These are phyloP conservation scores for Beauveria pseudobassiana DNA, from an alignment of 2,329 filamentous ascomycete genomes.

Conservation along the genomic window DNA sequence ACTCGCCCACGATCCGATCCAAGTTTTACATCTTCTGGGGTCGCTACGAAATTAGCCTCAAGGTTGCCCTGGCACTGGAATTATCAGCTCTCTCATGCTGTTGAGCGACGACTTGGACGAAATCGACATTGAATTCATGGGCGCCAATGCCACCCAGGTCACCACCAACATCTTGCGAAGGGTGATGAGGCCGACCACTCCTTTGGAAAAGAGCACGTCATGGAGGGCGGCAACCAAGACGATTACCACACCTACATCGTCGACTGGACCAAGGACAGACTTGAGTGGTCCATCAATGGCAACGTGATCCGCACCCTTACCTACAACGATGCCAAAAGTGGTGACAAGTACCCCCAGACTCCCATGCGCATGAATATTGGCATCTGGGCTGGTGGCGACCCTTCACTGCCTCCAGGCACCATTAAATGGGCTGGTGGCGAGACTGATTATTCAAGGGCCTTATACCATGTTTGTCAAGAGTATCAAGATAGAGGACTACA, in stretches of 20 bases:
- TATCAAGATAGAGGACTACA: conserved; percentile 47
- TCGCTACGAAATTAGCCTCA: conserved; percentile 68
- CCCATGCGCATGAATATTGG: conserved; percentile 64
- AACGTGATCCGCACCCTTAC: conserved; percentile 55
- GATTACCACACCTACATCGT: conserved; percentile 71
- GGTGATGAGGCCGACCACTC: conserved; percentile 54
- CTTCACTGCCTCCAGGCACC: conserved; percentile 45
- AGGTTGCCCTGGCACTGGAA: conserved; percentile 67
- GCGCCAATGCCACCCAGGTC: conserved; percentile 53
- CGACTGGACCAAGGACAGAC: conserved; percentile 59
- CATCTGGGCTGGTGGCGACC: conserved; percentile 58
- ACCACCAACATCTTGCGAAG: conserved; percentile 75
- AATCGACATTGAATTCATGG: conserved; percentile 80
- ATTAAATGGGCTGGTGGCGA: conserved; percentile 63
- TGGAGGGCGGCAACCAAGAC: conserved; percentile 43
- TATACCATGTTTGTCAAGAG: conserved; percentile 70
- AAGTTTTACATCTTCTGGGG: conserved; percentile 85
- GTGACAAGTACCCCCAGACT: conserved; percentile 64
- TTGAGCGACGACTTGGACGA: conserved; percentile 80
- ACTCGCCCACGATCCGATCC: conserved; percentile 72
- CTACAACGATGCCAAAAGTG: conserved; percentile 53
- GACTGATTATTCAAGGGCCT: conserved; percentile 60
- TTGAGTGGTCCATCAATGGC: conserved; percentile 66
- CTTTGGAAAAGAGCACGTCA: conserved; percentile 52
- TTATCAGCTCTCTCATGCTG: conserved; percentile 77